Evolutionary conservation across 176 grass and related monocot species (phyloP).

Genomic region (Triticum dicoccoides): DNA sequence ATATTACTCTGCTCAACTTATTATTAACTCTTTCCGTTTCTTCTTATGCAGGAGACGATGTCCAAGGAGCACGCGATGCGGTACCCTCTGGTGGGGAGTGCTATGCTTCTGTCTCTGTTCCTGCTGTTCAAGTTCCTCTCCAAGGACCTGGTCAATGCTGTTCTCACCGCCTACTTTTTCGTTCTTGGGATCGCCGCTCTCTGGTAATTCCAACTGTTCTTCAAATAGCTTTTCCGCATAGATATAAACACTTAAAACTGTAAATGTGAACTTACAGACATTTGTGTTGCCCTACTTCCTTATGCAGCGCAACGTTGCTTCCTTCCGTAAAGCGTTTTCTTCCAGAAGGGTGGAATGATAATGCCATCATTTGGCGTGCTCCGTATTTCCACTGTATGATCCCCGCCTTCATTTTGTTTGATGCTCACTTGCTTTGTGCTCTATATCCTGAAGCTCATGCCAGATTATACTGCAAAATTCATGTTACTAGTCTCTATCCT

Average conservation of each 20-base stretch:
- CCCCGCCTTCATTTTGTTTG: not conserved
- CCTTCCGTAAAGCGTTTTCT: conserved; percentile 77
- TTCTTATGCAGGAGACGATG: conserved; percentile 77
- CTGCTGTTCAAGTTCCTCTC: conserved; percentile 92
- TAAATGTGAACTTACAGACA: not conserved
- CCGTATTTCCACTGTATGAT: conserved; percentile 72
- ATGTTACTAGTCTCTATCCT: not conserved
- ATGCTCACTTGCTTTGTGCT: not conserved
- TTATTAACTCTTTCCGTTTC: not conserved
- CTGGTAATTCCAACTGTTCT: conserved; percentile 46
- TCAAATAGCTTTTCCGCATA: not conserved
- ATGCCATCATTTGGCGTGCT: conserved; percentile 50
- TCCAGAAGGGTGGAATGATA: conserved; percentile 72
- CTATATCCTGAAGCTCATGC: not conserved
- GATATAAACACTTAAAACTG: not conserved
- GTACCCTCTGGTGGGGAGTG: conserved; percentile 93
- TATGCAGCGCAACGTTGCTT: conserved; percentile 73
- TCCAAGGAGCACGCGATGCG: conserved; percentile 97
- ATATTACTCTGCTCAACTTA: not conserved
- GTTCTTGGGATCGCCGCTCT: conserved; percentile 83
- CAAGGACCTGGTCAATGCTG: conserved; percentile 88
- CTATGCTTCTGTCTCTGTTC: conserved; percentile 90
- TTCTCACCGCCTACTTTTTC: conserved; percentile 89
- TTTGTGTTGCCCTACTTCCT: not conserved
- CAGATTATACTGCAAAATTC: not conserved